Percentiles rank a stretch among this genome's conserved stretches.
Conservation (phyloP, 139 green algal species). For the Volvox africanus region DNA sequence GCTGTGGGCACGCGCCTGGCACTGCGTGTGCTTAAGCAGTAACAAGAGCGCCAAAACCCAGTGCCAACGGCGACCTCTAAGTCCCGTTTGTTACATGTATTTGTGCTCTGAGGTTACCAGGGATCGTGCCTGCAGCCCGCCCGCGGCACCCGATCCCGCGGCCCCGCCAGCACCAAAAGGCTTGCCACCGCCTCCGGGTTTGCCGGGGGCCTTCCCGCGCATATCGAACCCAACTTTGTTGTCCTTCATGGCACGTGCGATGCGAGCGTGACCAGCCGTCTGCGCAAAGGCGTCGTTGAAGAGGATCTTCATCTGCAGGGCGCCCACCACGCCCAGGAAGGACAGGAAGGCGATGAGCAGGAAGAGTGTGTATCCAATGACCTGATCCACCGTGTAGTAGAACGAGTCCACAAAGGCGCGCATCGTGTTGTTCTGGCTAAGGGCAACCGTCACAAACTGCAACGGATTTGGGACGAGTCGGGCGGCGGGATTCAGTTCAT, state of each 20-base stretch:
- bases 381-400: constrained; percentile 52
- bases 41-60: no score
- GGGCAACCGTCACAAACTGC: constrained; percentile 45
- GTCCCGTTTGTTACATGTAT: background rate
- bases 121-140: background rate
- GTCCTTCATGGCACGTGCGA: constrained; percentile 59
- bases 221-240: constrained; percentile 47
- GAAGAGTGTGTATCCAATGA: constrained; percentile 66
- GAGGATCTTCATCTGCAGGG: constrained; percentile 66
- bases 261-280: constrained; percentile 53
- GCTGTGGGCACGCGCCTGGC: no score
- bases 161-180: background rate
- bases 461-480: no score
- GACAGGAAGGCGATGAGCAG: constrained; percentile 59
- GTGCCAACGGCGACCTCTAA: no score
- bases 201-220: background rate
- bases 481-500: no score
- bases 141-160: no score
- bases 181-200: no score
- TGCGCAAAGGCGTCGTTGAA: constrained; percentile 70
- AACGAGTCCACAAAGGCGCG: constrained; percentile 57
- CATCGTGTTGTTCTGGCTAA: constrained; percentile 60
- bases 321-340: constrained; percentile 56
- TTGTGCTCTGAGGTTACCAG: constrained; percentile 3
- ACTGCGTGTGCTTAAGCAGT: no score